Percentiles rank a stretch among this genome's conserved stretches.
Evolutionary conservation across 441 rosid genomes (phyloP).

Genomic region (Mallotus repandus): DNA sequence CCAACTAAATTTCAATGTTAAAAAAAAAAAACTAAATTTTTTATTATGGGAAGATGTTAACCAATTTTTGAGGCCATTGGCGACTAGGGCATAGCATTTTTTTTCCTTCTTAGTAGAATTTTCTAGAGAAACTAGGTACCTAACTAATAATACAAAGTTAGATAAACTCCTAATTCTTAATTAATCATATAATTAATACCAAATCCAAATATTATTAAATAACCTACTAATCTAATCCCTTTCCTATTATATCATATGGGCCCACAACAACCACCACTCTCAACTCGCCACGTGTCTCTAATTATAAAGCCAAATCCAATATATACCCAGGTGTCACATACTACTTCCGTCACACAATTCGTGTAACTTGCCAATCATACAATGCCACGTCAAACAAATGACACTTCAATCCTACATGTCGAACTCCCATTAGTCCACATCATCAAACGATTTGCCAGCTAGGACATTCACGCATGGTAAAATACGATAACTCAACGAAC

Average conservation of each 20-base stretch:
- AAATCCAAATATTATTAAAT: not conserved
- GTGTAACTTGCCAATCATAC: slow-evolving; percentile 38
- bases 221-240: not conserved
- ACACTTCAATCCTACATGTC: slow-evolving; percentile 37
- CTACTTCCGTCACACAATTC: not conserved
- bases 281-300: slow-evolving; percentile 20
- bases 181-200: not conserved
- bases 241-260: not conserved
- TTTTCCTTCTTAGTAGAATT: not conserved
- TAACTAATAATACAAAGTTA: too few relatives aligned
- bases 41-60: too few relatives aligned
- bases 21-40: too few relatives aligned
- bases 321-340: not conserved
- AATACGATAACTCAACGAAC: not conserved
- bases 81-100: not conserved
- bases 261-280: not conserved
- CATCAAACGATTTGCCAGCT: not conserved
- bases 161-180: too few relatives aligned
- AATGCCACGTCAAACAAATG: slow-evolving; percentile 47
- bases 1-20: too few relatives aligned
- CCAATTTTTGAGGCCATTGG: too few relatives aligned
- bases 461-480: not conserved
- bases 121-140: not conserved
- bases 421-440: slow-evolving; percentile 12
- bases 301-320: not conserved